Conservation (phyloP, 192 early-diverging fungal species). For the Allomyces macrogynus region DNA sequence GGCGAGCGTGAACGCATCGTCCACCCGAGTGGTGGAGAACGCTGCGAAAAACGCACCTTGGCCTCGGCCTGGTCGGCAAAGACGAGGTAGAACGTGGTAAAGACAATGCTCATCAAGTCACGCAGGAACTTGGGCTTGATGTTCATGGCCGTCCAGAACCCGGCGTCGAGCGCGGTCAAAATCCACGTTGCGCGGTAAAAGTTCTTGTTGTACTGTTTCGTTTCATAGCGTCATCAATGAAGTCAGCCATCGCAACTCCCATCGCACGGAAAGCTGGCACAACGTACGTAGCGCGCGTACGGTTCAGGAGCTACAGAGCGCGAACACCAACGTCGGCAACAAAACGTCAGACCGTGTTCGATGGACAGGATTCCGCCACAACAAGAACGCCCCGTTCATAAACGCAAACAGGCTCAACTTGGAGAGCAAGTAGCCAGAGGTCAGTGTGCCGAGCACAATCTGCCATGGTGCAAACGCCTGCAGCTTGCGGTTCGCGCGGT, state of each 20-base stretch:
- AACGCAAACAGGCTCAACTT: conserved; percentile 12
- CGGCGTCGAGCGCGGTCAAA: conserved; percentile 77
- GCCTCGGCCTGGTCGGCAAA: conserved; percentile 65
- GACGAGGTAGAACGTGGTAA: conserved; percentile 62
- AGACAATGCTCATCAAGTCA: conserved; percentile 54
- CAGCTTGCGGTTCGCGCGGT: conserved; percentile 6
- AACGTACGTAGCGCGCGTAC: neutral
- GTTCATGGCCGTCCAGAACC: conserved; percentile 73
- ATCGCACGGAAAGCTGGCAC: too few species aligned
- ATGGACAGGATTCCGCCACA: conserved; percentile 11
- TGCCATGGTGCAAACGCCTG: conserved; percentile 10
- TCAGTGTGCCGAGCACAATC: conserved; percentile 13
- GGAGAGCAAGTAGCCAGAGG: conserved; percentile 11
- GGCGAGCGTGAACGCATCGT: neutral
- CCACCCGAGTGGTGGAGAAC: neutral
- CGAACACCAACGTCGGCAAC: conserved; percentile 2
- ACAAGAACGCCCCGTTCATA: conserved; percentile 11
- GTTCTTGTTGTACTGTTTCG: conserved; percentile 56
- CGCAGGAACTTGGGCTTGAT: conserved; percentile 51
- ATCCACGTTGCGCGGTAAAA: conserved; percentile 83
- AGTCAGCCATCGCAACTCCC: neutral
- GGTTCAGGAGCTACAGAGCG: neutral
- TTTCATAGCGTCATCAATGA: conserved; percentile 1
- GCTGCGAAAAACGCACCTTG: conserved; percentile 30
- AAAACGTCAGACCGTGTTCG: neutral